These are phyloP conservation scores for Lasiodiplodia sp. DNA, from an alignment of 2,329 filamentous ascomycete species.

Conservation along the genomic window DNA sequence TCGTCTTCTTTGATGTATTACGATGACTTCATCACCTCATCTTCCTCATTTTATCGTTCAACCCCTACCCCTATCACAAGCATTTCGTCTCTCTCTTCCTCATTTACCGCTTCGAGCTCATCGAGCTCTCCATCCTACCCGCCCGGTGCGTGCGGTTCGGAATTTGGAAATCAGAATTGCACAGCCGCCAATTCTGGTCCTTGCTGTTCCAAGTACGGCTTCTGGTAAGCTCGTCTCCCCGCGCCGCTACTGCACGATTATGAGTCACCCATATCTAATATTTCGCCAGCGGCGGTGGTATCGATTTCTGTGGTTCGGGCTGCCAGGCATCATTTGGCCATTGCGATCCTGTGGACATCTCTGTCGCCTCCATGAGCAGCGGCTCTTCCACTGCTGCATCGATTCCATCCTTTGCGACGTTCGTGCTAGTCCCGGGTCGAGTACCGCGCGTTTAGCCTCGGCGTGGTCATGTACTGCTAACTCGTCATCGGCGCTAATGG, in stretches of 20 bases:
- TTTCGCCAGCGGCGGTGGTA: constrained; percentile 16
- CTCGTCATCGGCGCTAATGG: constrained; percentile 2
- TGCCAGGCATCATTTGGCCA: constrained; percentile 49
- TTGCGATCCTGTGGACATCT: constrained; percentile 35
- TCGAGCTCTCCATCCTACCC: neutral
- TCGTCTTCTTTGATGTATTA: no score
- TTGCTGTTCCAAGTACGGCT: constrained; percentile 20
- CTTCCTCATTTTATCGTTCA: no score
- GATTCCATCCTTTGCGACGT: neutral
- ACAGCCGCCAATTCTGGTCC: constrained; percentile 2
- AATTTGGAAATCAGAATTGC: neutral
- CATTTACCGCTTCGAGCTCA: neutral
- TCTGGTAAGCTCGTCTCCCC: neutral
- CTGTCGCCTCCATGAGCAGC: neutral
- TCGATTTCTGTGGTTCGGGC: constrained; percentile 47
- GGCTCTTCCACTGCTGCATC: neutral
- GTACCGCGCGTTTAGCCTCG: neutral
- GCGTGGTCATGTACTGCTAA: neutral
- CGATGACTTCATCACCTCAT: no score
- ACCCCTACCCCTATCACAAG: no score
- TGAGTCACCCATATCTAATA: neutral
- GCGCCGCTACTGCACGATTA: neutral
- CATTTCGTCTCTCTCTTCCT: neutral
- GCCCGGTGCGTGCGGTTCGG: neutral
- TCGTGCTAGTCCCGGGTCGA: constrained; percentile 4